These are phyloP conservation scores for Eustoma russellianum DNA, from an alignment of 257 asterid species.

Conservation along the genomic window DNA sequence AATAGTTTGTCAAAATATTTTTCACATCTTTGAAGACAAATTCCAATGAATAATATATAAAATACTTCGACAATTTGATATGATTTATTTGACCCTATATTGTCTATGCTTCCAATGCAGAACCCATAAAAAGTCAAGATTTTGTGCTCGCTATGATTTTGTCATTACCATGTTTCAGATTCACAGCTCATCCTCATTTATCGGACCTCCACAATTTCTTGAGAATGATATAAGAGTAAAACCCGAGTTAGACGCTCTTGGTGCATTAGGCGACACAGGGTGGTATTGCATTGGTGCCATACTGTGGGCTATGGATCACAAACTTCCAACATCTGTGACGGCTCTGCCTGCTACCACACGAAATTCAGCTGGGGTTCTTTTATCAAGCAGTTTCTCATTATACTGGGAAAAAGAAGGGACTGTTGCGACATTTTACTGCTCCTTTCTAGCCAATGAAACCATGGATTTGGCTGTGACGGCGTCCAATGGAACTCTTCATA, in stretches of 20 bases:
- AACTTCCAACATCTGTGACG: slow-evolving; percentile 50
- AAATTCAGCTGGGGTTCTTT: slow-evolving; percentile 57
- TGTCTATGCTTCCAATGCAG: no score
- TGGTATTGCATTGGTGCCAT: slow-evolving; percentile 82
- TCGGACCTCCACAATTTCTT: slow-evolving; percentile 32
- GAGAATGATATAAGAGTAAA: slow-evolving; percentile 53
- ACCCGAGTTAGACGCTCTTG: slow-evolving; percentile 60
- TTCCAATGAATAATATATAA: no score
- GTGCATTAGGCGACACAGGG: slow-evolving; percentile 73
- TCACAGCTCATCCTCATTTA: slow-evolving; percentile 53
- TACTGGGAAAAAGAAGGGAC: slow-evolving; percentile 51
- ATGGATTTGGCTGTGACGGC: slow-evolving; percentile 50
- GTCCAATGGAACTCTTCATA: slow-evolving; percentile 40
- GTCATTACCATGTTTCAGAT: slow-evolving; percentile 27
- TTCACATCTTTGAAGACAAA: no score
- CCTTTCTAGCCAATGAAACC: slow-evolving; percentile 50
- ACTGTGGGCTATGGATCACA: slow-evolving; percentile 61
- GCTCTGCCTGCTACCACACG: slow-evolving; percentile 38
- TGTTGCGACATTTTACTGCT: slow-evolving; percentile 55
- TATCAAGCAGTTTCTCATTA: slow-evolving; percentile 53
- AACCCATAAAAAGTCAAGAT: no score
- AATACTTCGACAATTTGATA: no score
- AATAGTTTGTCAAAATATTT: no score
- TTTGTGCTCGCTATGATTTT: no score
- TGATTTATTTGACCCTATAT: no score